These are phyloP conservation scores for Ophiocordyceps camponoti-leonardi DNA, from an alignment of 2,329 filamentous ascomycete genomes.

Conservation along the genomic window DNA sequence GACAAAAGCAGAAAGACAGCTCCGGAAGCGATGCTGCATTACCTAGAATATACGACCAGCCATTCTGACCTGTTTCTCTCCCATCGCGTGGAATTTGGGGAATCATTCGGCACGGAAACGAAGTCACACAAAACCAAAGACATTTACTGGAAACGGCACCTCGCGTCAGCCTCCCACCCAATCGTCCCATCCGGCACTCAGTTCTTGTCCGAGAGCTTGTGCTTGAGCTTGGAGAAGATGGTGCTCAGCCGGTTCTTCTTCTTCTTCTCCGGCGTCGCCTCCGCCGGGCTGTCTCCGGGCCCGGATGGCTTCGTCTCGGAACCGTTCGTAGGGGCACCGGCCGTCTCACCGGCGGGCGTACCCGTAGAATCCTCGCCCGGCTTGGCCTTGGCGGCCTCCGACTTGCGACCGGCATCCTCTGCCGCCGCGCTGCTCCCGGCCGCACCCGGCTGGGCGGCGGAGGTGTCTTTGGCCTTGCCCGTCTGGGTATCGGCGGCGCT, in stretches of 20 bases:
- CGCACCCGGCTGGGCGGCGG: too few relatives aligned
- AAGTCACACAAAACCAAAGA: conserved; percentile 18
- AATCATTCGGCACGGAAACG: conserved; percentile 20
- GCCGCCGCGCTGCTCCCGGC: too few relatives aligned
- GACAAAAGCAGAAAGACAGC: background rate
- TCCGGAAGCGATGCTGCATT: conserved; percentile 13
- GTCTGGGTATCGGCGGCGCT: background rate
- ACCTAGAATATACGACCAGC: conserved; percentile 8
- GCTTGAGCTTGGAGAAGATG: conserved; percentile 41
- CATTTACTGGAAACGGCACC: conserved; percentile 9
- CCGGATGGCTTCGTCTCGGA: conserved; percentile 5
- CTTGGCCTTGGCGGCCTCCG: conserved; percentile 4
- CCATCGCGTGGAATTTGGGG: conserved; percentile 15
- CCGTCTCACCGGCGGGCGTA: conserved; percentile 4
- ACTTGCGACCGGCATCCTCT: background rate
- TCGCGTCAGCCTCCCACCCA: conserved; percentile 2
- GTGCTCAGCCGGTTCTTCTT: conserved; percentile 48
- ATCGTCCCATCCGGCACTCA: conserved; percentile 3
- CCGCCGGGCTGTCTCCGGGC: conserved; percentile 7
- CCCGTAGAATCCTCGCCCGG: conserved; percentile 1
- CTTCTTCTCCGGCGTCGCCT: conserved; percentile 35
- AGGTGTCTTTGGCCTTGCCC: too few relatives aligned
- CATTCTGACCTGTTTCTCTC: conserved; percentile 12
- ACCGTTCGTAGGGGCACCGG: conserved; percentile 5
- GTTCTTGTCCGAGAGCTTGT: conserved; percentile 21